Conservation (phyloP, 176 grass and related monocot species). For the Carex pumila region DNA sequence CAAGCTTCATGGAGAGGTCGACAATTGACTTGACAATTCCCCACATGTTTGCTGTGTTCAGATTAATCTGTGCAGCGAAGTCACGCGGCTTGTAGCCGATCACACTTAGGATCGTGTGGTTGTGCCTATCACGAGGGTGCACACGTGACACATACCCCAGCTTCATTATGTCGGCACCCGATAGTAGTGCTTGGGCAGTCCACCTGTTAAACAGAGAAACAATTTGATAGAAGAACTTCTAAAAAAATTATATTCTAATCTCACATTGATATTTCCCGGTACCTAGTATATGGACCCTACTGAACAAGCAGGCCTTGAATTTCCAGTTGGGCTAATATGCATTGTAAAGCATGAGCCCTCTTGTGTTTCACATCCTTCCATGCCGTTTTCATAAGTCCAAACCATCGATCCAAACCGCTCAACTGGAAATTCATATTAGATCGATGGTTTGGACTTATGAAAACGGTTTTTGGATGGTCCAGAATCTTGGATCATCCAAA, state of each 20-base stretch:
- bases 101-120: slow-evolving; percentile 60
- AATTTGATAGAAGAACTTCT: not conserved
- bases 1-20: slow-evolving; percentile 77
- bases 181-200: slow-evolving; percentile 69
- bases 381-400: too few relatives aligned
- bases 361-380: too few relatives aligned
- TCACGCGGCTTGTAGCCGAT: slow-evolving; percentile 77
- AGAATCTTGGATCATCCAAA: too few relatives aligned
- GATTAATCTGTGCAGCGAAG: slow-evolving; percentile 75
- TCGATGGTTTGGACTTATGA: too few relatives aligned
- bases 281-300: not conserved
- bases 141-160: slow-evolving; percentile 67
- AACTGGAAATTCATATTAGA: too few relatives aligned
- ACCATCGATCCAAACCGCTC: too few relatives aligned
- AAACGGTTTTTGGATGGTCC: too few relatives aligned
- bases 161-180: slow-evolving; percentile 79
- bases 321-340: too few relatives aligned
- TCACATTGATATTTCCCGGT: not conserved
- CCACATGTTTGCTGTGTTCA: slow-evolving; percentile 93
- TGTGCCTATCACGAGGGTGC: slow-evolving; percentile 66
- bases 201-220: slow-evolving; percentile 24
- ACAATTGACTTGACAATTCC: slow-evolving; percentile 86
- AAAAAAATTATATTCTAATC: not conserved
- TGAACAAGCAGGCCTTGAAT: not conserved
- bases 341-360: too few relatives aligned